These are phyloP conservation scores for Magnusiomyces clavatus DNA, from an alignment of 1,139 yeast species.

Conservation along the genomic window DNA sequence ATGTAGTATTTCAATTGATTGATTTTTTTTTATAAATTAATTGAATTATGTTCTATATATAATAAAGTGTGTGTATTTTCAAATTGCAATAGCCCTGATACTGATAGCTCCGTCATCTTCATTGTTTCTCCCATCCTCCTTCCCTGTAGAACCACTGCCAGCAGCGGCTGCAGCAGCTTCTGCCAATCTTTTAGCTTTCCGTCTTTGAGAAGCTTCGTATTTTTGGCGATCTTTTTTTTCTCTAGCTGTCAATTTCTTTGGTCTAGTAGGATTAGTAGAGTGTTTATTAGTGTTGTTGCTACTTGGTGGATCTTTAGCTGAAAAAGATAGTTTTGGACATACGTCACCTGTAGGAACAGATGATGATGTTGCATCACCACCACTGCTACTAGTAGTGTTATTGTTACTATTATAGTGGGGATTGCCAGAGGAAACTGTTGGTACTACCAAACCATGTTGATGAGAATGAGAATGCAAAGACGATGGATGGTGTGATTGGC, in stretches of 20 bases:
- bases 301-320: neutral
- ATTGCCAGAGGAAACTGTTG: too few relatives aligned
- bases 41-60: neutral
- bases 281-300: neutral
- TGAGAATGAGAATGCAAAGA: too few relatives aligned
- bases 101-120: neutral
- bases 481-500: too few relatives aligned
- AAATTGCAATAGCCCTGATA: neutral
- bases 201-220: neutral
- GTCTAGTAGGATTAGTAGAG: neutral
- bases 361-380: neutral
- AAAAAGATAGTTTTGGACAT: neutral
- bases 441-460: too few relatives aligned
- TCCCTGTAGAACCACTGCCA: neutral
- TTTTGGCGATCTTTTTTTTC: constrained; percentile 3
- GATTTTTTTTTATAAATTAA: neutral
- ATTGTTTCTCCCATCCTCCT: neutral
- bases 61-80: neutral
- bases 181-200: neutral
- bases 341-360: neutral
- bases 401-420: neutral
- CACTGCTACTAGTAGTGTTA: too few relatives aligned
- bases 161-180: neutral
- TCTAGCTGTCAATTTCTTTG: neutral
- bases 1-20: too few relatives aligned